Percentiles rank a stretch among this genome's conserved stretches.
Conservation (phyloP, 176 grass and related monocot genomes). For the Musa itinerans region DNA sequence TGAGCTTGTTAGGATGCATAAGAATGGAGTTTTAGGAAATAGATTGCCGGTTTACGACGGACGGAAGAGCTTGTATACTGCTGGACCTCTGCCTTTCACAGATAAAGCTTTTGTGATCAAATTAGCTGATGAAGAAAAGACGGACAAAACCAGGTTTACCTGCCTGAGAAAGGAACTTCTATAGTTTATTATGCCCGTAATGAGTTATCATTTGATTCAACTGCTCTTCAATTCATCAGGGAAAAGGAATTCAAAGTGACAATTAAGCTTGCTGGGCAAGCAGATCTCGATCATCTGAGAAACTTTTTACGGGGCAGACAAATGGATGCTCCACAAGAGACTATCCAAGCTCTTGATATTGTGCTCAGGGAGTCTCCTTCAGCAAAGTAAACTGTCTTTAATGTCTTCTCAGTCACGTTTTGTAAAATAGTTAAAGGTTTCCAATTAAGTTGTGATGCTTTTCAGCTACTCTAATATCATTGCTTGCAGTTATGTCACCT, state of each 20-base stretch:
- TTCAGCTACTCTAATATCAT: not conserved
- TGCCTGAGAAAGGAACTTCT: not conserved
- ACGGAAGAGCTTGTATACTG: constrained; percentile 79
- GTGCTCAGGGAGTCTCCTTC: constrained; percentile 76
- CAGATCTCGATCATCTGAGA: constrained; percentile 52
- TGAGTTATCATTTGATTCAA: not conserved
- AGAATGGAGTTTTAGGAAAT: constrained; percentile 36
- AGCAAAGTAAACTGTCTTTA: constrained; percentile 29
- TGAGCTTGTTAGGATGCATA: constrained; percentile 52
- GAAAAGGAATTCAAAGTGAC: constrained; percentile 66
- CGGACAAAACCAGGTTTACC: constrained; percentile 37
- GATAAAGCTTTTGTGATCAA: constrained; percentile 55
- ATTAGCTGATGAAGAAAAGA: constrained; percentile 44
- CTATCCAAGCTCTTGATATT: constrained; percentile 81
- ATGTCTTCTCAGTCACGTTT: not conserved
- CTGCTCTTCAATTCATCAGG: constrained; percentile 19
- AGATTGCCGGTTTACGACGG: constrained; percentile 75
- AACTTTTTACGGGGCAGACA: constrained; percentile 46
- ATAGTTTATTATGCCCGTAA: not conserved
- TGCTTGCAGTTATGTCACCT: constrained; percentile 51
- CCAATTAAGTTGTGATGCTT: not conserved
- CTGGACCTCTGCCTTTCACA: constrained; percentile 66
- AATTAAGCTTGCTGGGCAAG: constrained; percentile 49
- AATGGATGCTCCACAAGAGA: constrained; percentile 77
- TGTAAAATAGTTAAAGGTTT: not conserved